Evolutionary conservation across 305 asterid genomes (phyloP).

Genomic region (Striga hermonthica): DNA sequence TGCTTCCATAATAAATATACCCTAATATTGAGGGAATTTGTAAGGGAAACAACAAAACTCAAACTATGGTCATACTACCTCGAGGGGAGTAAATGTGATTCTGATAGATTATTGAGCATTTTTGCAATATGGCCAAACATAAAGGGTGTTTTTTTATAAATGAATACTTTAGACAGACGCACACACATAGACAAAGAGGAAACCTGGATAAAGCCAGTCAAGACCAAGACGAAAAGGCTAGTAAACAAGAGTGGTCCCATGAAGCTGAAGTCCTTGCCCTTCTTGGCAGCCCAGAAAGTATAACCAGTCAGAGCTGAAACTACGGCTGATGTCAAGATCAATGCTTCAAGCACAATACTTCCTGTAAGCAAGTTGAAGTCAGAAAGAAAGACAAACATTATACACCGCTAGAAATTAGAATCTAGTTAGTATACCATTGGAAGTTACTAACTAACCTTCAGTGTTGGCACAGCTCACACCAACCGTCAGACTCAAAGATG

Average conservation of each 20-base stretch:
- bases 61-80: neutral
- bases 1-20: neutral
- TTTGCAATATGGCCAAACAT: neutral
- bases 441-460: conserved; percentile 55
- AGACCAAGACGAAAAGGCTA: conserved; percentile 68
- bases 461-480: conserved; percentile 89
- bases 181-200: neutral
- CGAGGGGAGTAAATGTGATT: too few species aligned
- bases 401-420: neutral
- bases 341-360: conserved; percentile 80
- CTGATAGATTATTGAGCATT: neutral
- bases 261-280: conserved; percentile 88
- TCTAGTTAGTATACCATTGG: conserved; percentile 8
- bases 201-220: conserved; percentile 86
- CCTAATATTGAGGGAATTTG: neutral
- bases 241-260: conserved; percentile 92
- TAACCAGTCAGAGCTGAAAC: conserved; percentile 80
- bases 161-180: neutral
- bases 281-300: conserved; percentile 98
- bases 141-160: neutral
- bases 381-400: conserved; percentile 24
- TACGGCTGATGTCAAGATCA: conserved; percentile 85
- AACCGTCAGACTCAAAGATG: conserved; percentile 75
- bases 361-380: conserved; percentile 43
- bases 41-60: neutral